A percentile compares a stretch with the other conserved stretches of the same genome.
phyloP scores from a whole-genome alignment of 2,329 filamentous ascomycete genomes.

The Lachnellula subtilissima region DNA sequence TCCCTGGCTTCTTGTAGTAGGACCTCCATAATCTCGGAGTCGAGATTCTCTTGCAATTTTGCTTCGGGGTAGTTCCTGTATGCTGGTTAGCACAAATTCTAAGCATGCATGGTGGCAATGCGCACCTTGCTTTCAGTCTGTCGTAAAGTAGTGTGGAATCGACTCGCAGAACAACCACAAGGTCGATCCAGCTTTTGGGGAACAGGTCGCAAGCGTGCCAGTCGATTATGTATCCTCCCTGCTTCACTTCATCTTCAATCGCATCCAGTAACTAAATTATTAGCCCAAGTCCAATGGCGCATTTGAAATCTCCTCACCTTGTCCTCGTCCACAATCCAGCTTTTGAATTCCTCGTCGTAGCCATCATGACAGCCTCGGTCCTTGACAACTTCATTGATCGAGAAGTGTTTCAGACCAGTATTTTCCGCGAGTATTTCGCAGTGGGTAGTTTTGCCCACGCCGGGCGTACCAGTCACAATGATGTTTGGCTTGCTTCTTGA shows the following conservation, averaged over 20 bases:
- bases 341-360: slow-evolving; percentile 78
- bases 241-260: slow-evolving; percentile 73
- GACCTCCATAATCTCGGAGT: slow-evolving; percentile 97
- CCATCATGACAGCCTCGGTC: slow-evolving; percentile 82
- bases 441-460: slow-evolving; percentile 92
- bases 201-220: slow-evolving; percentile 98
- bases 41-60: slow-evolving; percentile 93
- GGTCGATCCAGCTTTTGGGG: slow-evolving; percentile 87
- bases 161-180: slow-evolving; percentile 85
- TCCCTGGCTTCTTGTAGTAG: slow-evolving; percentile 85
- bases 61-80: slow-evolving; percentile 71
- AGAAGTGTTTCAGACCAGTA: slow-evolving; percentile 75
- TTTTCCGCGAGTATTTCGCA: slow-evolving; percentile 74
- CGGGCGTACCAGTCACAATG: slow-evolving; percentile 90
- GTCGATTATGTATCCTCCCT: slow-evolving; percentile 85
- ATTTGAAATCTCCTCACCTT: slow-evolving; percentile 52
- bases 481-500: slow-evolving; percentile 68
- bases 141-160: slow-evolving; percentile 81
- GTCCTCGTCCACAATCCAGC: slow-evolving; percentile 94
- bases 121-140: slow-evolving; percentile 66
- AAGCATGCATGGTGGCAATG: neutral
- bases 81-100: neutral
- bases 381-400: slow-evolving; percentile 88
- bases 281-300: neutral
- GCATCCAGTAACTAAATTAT: slow-evolving; percentile 68